Conservation (phyloP, 2,329 filamentous ascomycete species). For the Cytospora schulzeri region DNA sequence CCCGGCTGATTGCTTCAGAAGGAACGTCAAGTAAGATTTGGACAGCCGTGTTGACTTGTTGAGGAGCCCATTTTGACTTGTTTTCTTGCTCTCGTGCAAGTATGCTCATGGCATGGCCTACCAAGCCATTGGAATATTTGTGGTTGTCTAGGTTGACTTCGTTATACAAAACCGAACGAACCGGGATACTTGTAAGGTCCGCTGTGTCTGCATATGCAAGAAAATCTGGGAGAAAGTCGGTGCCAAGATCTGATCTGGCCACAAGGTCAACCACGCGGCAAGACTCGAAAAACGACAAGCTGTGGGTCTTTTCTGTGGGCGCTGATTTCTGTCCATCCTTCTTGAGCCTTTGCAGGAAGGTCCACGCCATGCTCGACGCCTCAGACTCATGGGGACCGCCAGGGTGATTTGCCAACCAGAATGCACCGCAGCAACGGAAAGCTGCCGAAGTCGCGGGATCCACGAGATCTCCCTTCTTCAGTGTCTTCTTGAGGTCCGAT, state of each 20-base stretch:
- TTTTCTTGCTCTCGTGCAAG: conserved; percentile 12
- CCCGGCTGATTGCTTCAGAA: conserved; percentile 44
- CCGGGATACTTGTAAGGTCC: neutral
- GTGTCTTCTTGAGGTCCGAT: conserved; percentile 30
- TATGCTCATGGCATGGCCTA: conserved; percentile 18
- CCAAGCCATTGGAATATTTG: conserved; percentile 22
- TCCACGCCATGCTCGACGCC: conserved; percentile 32
- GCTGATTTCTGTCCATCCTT: conserved; percentile 18
- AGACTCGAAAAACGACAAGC: conserved; percentile 15
- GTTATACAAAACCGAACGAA: conserved; percentile 13
- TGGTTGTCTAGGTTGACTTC: conserved; percentile 25
- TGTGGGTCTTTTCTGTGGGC: conserved; percentile 8
- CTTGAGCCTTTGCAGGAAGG: conserved; percentile 34
- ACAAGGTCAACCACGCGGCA: conserved; percentile 14
- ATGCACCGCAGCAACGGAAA: conserved; percentile 35
- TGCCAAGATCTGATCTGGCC: conserved; percentile 13
- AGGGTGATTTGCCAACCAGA: conserved; percentile 36
- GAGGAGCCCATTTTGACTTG: conserved; percentile 1
- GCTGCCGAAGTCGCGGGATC: conserved; percentile 35
- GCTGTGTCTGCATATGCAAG: conserved; percentile 8
- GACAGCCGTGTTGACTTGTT: conserved; percentile 9
- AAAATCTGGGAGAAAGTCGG: conserved; percentile 16
- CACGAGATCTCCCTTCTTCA: conserved; percentile 30
- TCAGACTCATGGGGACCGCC: conserved; percentile 32
- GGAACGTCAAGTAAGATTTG: conserved; percentile 39